phyloP scores from a whole-genome alignment of 306 rosid species.

The Calophaca sinica region DNA sequence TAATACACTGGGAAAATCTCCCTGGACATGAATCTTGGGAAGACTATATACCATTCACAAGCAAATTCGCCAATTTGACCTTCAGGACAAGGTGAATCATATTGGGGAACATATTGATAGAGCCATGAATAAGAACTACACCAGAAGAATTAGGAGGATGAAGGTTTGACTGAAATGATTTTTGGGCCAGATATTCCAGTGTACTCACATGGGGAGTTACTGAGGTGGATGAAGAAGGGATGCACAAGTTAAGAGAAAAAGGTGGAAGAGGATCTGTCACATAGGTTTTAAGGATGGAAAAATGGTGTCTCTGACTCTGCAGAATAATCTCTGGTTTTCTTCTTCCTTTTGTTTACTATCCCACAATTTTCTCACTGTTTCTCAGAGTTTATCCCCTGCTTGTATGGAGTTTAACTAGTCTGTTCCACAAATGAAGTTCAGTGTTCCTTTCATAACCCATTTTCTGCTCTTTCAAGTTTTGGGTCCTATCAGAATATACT shows the following conservation, averaged over 20 bases:
- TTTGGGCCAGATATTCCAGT: not conserved
- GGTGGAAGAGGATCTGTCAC: not conserved
- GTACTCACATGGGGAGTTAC: not conserved
- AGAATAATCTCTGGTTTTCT: not conserved
- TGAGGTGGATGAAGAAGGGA: not conserved
- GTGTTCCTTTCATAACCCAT: not conserved
- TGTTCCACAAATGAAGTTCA: conserved; percentile 9
- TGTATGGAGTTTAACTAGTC: conserved; percentile 3
- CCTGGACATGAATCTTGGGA: not conserved
- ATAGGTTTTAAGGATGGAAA: conserved; percentile 9
- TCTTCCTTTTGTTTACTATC: conserved; percentile 23
- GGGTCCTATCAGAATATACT: conserved; percentile 1
- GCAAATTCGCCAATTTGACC: conserved; percentile 4
- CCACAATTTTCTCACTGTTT: conserved; percentile 4
- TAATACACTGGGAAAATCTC: not conserved
- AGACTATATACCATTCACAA: conserved; percentile 3
- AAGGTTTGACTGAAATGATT: not conserved
- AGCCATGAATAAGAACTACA: not conserved
- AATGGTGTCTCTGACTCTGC: not conserved
- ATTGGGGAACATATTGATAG: not conserved
- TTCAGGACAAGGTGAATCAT: not conserved
- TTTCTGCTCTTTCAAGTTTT: not conserved
- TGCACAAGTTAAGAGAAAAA: not conserved
- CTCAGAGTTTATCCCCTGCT: conserved; percentile 14
- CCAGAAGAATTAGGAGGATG: not conserved